These are phyloP conservation scores for Paraurostyla sp. DNA, from an alignment of 73 alveolate species.

Conservation along the genomic window DNA sequence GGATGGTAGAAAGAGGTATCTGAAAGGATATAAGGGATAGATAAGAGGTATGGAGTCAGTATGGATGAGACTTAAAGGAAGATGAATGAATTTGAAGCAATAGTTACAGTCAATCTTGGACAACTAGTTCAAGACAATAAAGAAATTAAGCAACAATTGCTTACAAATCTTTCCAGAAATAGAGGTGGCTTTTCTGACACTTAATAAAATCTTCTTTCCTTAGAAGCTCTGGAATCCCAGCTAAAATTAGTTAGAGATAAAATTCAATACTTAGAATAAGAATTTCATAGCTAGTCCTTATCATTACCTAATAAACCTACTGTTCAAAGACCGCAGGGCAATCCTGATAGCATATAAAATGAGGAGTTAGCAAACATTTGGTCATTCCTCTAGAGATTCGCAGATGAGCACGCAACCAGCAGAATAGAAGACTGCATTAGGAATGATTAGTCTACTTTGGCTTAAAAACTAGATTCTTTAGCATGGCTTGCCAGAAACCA, in stretches of 20 bases:
- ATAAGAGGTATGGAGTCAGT: not conserved
- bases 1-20: not conserved
- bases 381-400: conserved; percentile 45
- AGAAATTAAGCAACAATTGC: conserved; percentile 22
- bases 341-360: not conserved
- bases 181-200: not conserved
- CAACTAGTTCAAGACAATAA: conserved; percentile 10
- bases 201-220: not conserved
- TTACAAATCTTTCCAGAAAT: not conserved
- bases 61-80: not conserved
- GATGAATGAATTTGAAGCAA: conserved; percentile 11
- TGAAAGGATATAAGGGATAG: not conserved
- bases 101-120: conserved; percentile 14
- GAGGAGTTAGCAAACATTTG: conserved; percentile 55
- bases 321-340: not conserved
- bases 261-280: not conserved
- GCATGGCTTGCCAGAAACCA: conserved; percentile 55
- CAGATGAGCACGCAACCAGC: conserved; percentile 60
- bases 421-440: conserved; percentile 38
- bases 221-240: not conserved
- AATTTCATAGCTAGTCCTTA: no score
- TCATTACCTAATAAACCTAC: no score
- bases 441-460: not conserved
- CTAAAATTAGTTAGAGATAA: not conserved
- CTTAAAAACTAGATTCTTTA: not conserved